phyloP scores from a whole-genome alignment of 495 filamentous ascomycete species.

The Penicillium cataractarum region DNA sequence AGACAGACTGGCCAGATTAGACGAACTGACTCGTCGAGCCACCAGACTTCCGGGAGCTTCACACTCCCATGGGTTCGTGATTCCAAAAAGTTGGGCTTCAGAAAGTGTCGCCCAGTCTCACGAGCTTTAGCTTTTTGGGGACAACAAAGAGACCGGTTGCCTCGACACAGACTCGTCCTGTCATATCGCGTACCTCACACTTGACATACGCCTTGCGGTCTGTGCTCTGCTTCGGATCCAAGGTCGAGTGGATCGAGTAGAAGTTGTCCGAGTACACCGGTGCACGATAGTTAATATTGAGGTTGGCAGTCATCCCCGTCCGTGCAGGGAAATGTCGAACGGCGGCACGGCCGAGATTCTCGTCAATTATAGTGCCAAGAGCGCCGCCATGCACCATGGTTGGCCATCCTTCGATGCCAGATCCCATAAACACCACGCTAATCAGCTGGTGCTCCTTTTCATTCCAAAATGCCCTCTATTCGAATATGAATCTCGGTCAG shows the following conservation, averaged over 20 bases:
- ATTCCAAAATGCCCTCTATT: constrained; percentile 56
- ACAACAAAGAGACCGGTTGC: constrained; percentile 68
- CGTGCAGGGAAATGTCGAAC: constrained; percentile 43
- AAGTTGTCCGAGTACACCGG: constrained; percentile 61
- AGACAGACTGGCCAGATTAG: not conserved
- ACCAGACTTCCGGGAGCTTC: not conserved
- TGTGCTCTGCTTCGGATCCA: constrained; percentile 52
- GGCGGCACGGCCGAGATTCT: constrained; percentile 52
- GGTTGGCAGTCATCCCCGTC: constrained; percentile 64
- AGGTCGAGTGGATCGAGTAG: constrained; percentile 62
- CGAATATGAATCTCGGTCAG: constrained; percentile 29
- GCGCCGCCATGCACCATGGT: constrained; percentile 75
- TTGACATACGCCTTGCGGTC: constrained; percentile 66
- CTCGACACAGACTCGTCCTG: constrained; percentile 57
- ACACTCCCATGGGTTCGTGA: constrained; percentile 1
- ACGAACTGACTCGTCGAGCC: not conserved
- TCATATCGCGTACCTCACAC: constrained; percentile 54
- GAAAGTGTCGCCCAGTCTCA: constrained; percentile 47
- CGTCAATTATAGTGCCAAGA: constrained; percentile 72
- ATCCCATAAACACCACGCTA: constrained; percentile 66
- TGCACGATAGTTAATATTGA: constrained; percentile 65
- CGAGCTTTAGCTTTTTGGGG: constrained; percentile 53
- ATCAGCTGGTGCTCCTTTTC: constrained; percentile 48
- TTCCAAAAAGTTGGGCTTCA: constrained; percentile 26
- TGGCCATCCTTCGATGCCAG: constrained; percentile 70